Base-by-base conservation (phyloP, 192 early-diverging fungal species). In the Mortierella hygrophila region DNA sequence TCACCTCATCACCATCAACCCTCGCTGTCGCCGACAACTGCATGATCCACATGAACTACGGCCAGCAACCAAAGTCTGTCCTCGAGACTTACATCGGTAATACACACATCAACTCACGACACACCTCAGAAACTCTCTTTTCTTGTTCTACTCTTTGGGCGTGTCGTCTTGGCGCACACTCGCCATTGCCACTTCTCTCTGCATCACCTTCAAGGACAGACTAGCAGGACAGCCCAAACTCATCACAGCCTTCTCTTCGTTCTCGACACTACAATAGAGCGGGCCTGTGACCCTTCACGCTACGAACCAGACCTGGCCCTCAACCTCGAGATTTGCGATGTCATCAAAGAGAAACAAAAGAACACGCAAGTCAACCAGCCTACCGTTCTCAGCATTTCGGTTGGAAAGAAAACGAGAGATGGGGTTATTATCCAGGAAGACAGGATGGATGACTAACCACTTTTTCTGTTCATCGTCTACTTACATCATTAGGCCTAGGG, bases 291-390 rank as follows among this genome's bases (percentile, higher is more conserved):
- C 75, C 91, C 94, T 13, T 91, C 92, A 32, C 92, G 92, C 13
- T 87, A 82, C 74, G 94, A 96, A 74, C 94, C 98, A 0, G 96
- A 99, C 88, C 80, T 98, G 76, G 91, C 93, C 35, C 91, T 99
- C 68, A 97, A 98, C 89, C 93, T 99, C 49, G 98, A 99, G 89
- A 97, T 99, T 73, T 97, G 96, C 88, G 98, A 99, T 88, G 90
- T 98, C 76, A 95, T 99, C 78, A 98, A 97, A 87, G 92, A 93
- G 70, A 99, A 99, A 83, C 93, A 94, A 75, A 94, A 95, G 75
- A 95, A 93, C 88, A 94, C 91, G 95, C 93, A 93, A 75, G 93
- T 92, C 35, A 71, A 46, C 21, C 29, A 68, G 3, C 23, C 37
- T 18, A 21, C 4, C 60, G n/a, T 32, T 65, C 32, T 13, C 23